phyloP scores from a whole-genome alignment of 345 rosid genomes.

The Crucihimalaya himalaica region DNA sequence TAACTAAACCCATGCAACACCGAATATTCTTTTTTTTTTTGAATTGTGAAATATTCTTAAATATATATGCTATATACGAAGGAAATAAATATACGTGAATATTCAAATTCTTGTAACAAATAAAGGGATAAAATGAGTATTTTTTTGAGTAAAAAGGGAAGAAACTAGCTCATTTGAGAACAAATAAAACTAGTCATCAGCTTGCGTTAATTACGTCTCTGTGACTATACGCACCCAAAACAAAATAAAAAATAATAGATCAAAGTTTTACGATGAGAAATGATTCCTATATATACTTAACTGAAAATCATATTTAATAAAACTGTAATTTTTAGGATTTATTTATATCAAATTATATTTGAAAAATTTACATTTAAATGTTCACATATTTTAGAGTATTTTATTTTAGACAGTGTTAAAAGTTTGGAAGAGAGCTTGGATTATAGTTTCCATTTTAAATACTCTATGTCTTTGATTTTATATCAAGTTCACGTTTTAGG shows the following conservation, averaged over 20 bases:
- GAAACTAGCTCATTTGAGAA: background rate
- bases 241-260: background rate
- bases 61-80: background rate
- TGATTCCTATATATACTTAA: too few species aligned
- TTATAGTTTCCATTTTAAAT: too few species aligned
- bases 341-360: too few species aligned
- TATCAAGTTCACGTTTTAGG: background rate
- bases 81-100: background rate
- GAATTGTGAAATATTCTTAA: background rate
- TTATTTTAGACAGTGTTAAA: too few species aligned
- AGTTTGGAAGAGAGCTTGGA: too few species aligned
- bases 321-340: too few species aligned
- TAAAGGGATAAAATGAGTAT: background rate
- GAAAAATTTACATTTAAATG: too few species aligned
- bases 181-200: background rate
- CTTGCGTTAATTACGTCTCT: too few species aligned
- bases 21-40: slow-evolving; percentile 19
- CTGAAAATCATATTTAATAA: too few species aligned
- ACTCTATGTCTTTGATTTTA: too few species aligned
- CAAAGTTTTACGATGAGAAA: background rate
- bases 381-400: too few species aligned
- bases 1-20: slow-evolving; percentile 21
- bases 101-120: background rate
- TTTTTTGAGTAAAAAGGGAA: background rate
- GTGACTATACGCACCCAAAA: too few species aligned